Evolutionary conservation across 192 early-diverging fungal species (phyloP).

Genomic region (Polychytrium aggregatum): DNA sequence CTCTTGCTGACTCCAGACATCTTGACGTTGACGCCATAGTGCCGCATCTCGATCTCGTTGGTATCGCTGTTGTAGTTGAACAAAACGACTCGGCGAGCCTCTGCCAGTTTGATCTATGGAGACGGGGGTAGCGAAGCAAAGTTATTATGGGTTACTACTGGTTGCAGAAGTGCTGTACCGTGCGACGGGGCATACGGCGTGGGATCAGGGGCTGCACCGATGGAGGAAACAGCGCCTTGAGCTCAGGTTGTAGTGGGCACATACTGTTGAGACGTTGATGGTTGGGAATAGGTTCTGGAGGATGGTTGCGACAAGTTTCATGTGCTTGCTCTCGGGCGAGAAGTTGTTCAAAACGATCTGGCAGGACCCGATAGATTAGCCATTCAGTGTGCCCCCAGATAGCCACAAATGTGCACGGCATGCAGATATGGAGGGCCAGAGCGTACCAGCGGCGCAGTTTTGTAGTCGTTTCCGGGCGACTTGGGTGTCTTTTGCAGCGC

Average conservation of each 20-base stretch:
- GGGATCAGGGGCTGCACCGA: no score
- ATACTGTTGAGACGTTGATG: slow-evolving; percentile 81
- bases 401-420: no score
- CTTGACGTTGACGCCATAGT: slow-evolving; percentile 82
- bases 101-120: slow-evolving; percentile 70
- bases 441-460: slow-evolving; percentile 62
- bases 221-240: slow-evolving; percentile 6
- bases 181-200: no score
- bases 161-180: no score
- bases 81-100: slow-evolving; percentile 83
- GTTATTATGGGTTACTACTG: no score
- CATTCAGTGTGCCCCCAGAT: no score
- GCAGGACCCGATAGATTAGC: background rate
- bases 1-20: slow-evolving; percentile 81
- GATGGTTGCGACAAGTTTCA: slow-evolving; percentile 87
- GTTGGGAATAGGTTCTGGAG: slow-evolving; percentile 96
- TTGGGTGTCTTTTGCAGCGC: slow-evolving; percentile 66
- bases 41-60: slow-evolving; percentile 80
- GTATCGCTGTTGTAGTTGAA: slow-evolving; percentile 83
- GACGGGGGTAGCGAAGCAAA: no score
- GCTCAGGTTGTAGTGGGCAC: no score
- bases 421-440: no score
- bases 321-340: slow-evolving; percentile 53
- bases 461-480: slow-evolving; percentile 65
- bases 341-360: slow-evolving; percentile 74